Base-by-base conservation (phyloP, 495 filamentous ascomycete species). In the Aspergillus conjunctus region DNA sequence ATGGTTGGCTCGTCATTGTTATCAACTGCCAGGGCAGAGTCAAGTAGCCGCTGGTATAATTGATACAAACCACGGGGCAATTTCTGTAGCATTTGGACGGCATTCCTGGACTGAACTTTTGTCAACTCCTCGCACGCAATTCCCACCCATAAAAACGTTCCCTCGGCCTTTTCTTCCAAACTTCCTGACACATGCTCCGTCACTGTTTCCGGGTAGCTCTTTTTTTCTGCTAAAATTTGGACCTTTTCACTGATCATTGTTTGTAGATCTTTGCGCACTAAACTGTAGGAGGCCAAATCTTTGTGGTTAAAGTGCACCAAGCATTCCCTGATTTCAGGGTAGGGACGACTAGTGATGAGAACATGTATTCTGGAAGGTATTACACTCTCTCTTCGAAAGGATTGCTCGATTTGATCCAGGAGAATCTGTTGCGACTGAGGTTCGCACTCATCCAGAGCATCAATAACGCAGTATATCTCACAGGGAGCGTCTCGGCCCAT, bases 381-480 rank as follows among this genome's bases (percentile, higher is more conserved):
- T 11, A 15, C 15, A 4, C 37, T 22, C 1, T 12, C 1, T 10
- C 21, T n/a, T 37, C 14, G 30, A 20, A 63, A 51, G n/a, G 17
- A 52, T 20, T 48, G 49, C 8, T 50, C 22, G 11, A 63, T 54
- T 33, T 68, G 65, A n/a, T 30, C n/a, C 11, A 72, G 49, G 4
- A 72, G 51, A 10, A 59, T 52, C 26, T 59, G 37, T 43, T 68
- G 57, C 1, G 65, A 66, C 14, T 43, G 45, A n/a, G 37, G 20
- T 3, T 68, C 65, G 58, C 71, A 73, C 57, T 73, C 69, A 51
- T 74, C 70, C 4, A 74, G 48, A 4, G 66, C 66, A 46, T 73
- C 68, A 31, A 68, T 66, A 21, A 73, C 60, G 58, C 62, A 69
- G 58, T 67, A 71, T 52, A 62, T 64, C 18, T 58, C 51, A 26